Base-by-base conservation (phyloP, 2,329 filamentous ascomycete species). In the Verticillium nonalfalfae region DNA sequence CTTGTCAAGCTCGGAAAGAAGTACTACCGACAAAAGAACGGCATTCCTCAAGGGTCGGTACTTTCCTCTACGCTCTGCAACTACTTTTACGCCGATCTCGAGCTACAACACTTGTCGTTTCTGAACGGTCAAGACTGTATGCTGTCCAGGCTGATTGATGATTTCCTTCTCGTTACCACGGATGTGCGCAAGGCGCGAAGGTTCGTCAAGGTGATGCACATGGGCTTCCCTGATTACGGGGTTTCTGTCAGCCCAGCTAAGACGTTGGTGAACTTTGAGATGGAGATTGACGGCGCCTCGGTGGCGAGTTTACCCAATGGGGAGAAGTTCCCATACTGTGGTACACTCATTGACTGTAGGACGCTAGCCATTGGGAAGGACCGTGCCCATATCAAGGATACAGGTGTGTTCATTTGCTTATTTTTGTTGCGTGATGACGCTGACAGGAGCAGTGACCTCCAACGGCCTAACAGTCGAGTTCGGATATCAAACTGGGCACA, bases 41-140 rank as follows among this genome's bases (percentile, higher is more conserved):
- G 95, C 14, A 98, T 99, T 45, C 93, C 95, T 0, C 95, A 99
- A 73, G 95, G 95, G 7, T 97, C 93, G 0, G 84, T 97, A 1
- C 73, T 99, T 5, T 97, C 93, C 0, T 90, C 89, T 54, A 80
- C 93, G 50, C 80, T 99, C 5, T 98, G 95, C 79, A 98, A 93
- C 75, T 94, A 96, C 75, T 97, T 98, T 74, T 99, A 99, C 71
- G 93, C 91, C 6, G 87, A 95, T 64, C 83, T 98, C 1, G 95
- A 99, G 73, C 75, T 76, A 7, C 80, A 86, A 33, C 78, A 88
- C 14, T 78, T 98, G 2, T 71, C 70, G 0, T 98, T 97, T 70
- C 75, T 95, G 2, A 68, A 79, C 15, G 69, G 75, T 0, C 71
- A 75, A 5, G 78, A 88, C 38, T 88, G 84, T 57, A 74, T 97